Conservation (phyloP, 345 rosid species). For the Eucalyptus sideroxylon region DNA sequence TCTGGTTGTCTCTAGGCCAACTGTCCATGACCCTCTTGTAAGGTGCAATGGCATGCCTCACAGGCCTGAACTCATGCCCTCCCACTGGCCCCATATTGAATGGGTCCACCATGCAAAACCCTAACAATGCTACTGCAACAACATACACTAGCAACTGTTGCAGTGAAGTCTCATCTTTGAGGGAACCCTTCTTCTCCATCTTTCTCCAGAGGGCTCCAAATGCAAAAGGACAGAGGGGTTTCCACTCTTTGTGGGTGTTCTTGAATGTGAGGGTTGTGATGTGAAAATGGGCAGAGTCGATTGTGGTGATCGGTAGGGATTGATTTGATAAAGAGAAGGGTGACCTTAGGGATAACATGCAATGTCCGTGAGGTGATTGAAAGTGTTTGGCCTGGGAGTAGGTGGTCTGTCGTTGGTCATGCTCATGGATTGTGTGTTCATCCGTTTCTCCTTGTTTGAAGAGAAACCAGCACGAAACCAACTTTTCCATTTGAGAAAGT, state of each 20-base stretch:
- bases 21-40: conserved; percentile 67
- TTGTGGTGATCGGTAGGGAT: neutral
- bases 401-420: conserved; percentile 6
- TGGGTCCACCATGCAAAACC: conserved; percentile 60
- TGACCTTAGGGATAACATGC: neutral
- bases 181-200: conserved; percentile 45
- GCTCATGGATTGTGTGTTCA: conserved; percentile 1
- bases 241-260: neutral
- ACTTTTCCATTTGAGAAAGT: neutral
- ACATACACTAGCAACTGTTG: conserved; percentile 39
- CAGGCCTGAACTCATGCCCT: conserved; percentile 67
- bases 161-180: conserved; percentile 18
- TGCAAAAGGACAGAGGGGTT: neutral
- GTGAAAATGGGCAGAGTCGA: neutral
- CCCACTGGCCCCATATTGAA: conserved; percentile 70
- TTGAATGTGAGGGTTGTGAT: neutral
- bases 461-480: neutral
- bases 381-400: neutral
- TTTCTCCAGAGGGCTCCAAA: neutral
- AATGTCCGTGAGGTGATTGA: neutral
- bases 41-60: conserved; percentile 79
- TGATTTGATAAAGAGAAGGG: neutral
- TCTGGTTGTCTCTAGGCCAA: conserved; percentile 80
- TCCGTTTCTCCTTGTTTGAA: neutral
- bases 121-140: conserved; percentile 25